Percentiles rank a stretch among this genome's conserved stretches.
Evolutionary conservation across 345 rosid species (phyloP).

Genomic region (Syzygium aqueum): DNA sequence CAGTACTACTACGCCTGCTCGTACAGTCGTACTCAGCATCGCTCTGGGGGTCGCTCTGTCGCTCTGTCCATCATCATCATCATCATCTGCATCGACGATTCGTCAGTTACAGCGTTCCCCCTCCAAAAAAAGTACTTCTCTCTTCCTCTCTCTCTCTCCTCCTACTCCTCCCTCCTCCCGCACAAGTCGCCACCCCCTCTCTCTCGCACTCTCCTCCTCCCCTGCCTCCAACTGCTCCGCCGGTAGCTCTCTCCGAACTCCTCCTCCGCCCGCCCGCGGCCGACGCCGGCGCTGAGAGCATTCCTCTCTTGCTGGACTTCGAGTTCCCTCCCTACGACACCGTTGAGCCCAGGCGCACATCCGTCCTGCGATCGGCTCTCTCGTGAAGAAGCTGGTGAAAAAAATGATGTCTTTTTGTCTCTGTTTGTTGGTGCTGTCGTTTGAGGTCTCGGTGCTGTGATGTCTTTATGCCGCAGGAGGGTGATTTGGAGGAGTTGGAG

Average conservation of each 20-base stretch:
- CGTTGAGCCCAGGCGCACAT: slow-evolving; percentile 59
- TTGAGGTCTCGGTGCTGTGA: neutral
- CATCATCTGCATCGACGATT: too few relatives aligned
- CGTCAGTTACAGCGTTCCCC: too few relatives aligned
- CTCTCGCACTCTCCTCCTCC: too few relatives aligned
- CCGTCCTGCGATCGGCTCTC: slow-evolving; percentile 61
- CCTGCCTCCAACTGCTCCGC: too few relatives aligned
- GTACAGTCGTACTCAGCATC: too few relatives aligned
- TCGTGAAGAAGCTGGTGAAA: slow-evolving; percentile 53
- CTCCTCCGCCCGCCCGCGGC: slow-evolving; percentile 7
- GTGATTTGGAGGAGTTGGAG: slow-evolving; percentile 63
- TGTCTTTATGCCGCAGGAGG: slow-evolving; percentile 24
- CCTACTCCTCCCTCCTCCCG: too few relatives aligned
- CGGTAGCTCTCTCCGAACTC: neutral
- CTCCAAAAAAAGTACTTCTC: too few relatives aligned
- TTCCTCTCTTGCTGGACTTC: slow-evolving; percentile 64
- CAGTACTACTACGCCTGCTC: too few relatives aligned
- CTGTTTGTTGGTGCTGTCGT: neutral
- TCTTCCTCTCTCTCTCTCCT: too few relatives aligned
- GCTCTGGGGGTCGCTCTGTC: too few relatives aligned
- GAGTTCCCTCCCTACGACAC: slow-evolving; percentile 68
- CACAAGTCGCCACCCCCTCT: too few relatives aligned
- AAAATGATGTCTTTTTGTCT: neutral
- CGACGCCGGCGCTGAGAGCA: slow-evolving; percentile 19
- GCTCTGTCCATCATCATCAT: too few relatives aligned